These are phyloP conservation scores for Babesia ovata DNA, from an alignment of 169 alveolate genomes.

Conservation along the genomic window DNA sequence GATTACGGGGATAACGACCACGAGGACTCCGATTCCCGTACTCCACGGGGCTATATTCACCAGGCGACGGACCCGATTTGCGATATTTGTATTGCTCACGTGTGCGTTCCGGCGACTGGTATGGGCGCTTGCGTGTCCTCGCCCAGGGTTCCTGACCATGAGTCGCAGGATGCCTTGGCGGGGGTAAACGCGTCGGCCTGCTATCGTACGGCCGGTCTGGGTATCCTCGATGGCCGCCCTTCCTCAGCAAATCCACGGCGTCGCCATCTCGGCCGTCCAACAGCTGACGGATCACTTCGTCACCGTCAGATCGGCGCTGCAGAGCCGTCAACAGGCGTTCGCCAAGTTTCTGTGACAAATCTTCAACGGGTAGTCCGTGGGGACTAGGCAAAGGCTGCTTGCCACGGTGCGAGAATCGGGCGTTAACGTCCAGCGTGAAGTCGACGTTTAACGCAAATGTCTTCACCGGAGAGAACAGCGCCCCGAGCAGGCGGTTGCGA, in stretches of 20 bases:
- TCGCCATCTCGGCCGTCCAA: constrained; percentile 46
- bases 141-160: not conserved
- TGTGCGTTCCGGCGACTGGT: not conserved
- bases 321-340: constrained; percentile 56
- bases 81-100: constrained; percentile 23
- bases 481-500: constrained; percentile 37
- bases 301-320: constrained; percentile 58
- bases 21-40: not conserved
- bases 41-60: not conserved
- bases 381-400: not conserved
- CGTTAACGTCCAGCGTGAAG: constrained; percentile 16
- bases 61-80: constrained; percentile 7
- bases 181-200: not conserved
- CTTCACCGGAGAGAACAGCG: constrained; percentile 19
- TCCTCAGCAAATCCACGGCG: constrained; percentile 5
- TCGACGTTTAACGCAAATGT: constrained; percentile 30
- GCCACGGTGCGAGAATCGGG: not conserved
- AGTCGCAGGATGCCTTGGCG: not conserved
- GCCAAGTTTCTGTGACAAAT: constrained; percentile 44
- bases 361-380: not conserved
- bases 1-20: not conserved
- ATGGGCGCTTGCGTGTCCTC: constrained; percentile 18
- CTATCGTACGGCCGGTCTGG: not conserved
- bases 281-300: constrained; percentile 46
- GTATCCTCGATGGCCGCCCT: not conserved